A percentile compares a stretch with the other conserved stretches of the same genome.
These are phyloP conservation scores for Davidsoniella australis DNA, from an alignment of 2,329 filamentous ascomycete genomes.

Conservation along the genomic window DNA sequence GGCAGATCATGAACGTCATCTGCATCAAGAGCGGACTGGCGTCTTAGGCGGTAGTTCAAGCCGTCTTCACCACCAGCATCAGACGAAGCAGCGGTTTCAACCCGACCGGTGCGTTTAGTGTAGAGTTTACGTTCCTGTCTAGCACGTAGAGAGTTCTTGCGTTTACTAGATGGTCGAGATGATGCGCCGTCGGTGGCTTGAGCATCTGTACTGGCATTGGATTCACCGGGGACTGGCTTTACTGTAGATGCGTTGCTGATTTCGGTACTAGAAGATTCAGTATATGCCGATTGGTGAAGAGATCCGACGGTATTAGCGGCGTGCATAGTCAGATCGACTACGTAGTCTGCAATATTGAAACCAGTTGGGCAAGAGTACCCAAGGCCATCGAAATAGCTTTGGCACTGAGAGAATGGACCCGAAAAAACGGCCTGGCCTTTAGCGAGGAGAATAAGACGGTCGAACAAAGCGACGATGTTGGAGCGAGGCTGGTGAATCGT, in stretches of 20 bases:
- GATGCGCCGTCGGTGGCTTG: constrained; percentile 44
- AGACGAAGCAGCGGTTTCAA: constrained; percentile 45
- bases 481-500: constrained; percentile 96
- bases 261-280: constrained; percentile 48
- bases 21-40: constrained; percentile 14
- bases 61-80: constrained; percentile 34
- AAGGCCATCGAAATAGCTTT: constrained; percentile 79
- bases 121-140: constrained; percentile 84
- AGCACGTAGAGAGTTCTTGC: constrained; percentile 62
- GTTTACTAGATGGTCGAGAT: constrained; percentile 41
- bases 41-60: constrained; percentile 32
- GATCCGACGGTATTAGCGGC: constrained; percentile 44
- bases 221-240: constrained; percentile 78
- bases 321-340: constrained; percentile 97
- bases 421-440: constrained; percentile 86
- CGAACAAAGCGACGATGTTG: constrained; percentile 94
- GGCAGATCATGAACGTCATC: constrained; percentile 54
- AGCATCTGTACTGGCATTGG: constrained; percentile 56
- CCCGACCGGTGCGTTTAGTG: constrained; percentile 53
- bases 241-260: constrained; percentile 77
- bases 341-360: constrained; percentile 96
- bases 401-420: constrained; percentile 73
- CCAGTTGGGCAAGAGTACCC: constrained; percentile 89
- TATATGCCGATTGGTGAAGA: constrained; percentile 34
- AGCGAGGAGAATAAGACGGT: constrained; percentile 79